phyloP scores from a whole-genome alignment of 495 filamentous ascomycete genomes.

The Trichoderma asperelloides region DNA sequence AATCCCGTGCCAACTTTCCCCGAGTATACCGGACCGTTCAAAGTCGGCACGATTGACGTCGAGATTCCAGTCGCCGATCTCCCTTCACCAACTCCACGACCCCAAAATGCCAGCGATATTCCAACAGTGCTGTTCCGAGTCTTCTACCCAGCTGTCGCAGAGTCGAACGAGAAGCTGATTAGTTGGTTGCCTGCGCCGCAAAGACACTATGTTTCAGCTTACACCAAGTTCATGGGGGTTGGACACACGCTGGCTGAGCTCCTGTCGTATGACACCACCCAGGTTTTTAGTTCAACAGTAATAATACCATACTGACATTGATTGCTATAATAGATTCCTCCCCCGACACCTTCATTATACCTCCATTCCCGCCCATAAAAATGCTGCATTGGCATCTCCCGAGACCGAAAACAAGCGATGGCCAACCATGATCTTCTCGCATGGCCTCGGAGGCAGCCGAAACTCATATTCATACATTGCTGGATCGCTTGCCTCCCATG shows the following conservation, averaged over 20 bases:
- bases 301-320: background rate
- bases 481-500: constrained; percentile 63
- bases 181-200: constrained; percentile 70
- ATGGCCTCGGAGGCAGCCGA: constrained; percentile 64
- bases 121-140: constrained; percentile 64
- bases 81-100: constrained; percentile 37
- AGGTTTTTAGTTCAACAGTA: background rate
- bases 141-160: constrained; percentile 58
- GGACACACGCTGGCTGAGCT: constrained; percentile 44
- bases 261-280: constrained; percentile 47
- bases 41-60: constrained; percentile 65
- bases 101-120: constrained; percentile 39
- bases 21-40: constrained; percentile 59
- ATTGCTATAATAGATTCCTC: constrained; percentile 34
- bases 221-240: constrained; percentile 57
- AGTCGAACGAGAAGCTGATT: constrained; percentile 33
- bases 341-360: constrained; percentile 61
- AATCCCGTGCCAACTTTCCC: constrained; percentile 57
- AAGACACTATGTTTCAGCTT: constrained; percentile 55
- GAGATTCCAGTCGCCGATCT: constrained; percentile 61
- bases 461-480: constrained; percentile 68
- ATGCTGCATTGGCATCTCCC: constrained; percentile 26
- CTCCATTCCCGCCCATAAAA: constrained; percentile 41
- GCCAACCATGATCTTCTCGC: constrained; percentile 74
- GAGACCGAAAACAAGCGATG: constrained; percentile 39